phyloP scores from a whole-genome alignment of 108 stramenopile species.

The Fragilaria crotonensis region DNA sequence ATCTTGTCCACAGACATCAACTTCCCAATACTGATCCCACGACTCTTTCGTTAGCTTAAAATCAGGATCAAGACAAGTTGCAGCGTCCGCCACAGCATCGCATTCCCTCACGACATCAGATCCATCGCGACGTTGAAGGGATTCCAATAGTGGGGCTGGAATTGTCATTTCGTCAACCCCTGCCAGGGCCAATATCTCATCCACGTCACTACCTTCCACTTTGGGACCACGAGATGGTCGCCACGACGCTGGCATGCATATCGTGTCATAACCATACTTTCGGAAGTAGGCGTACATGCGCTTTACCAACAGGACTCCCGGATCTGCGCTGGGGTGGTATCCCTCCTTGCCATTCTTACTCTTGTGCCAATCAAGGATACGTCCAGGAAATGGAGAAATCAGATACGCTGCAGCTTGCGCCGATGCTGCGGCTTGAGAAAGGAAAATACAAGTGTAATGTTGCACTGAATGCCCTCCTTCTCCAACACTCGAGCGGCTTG shows the following conservation, averaged over 20 bases:
- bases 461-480: constrained; percentile 91
- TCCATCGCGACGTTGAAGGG: constrained; percentile 26
- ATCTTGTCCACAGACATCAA: constrained; percentile 88
- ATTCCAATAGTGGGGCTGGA: constrained; percentile 62
- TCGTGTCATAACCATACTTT: constrained; percentile 71
- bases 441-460: constrained; percentile 93
- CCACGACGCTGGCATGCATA: constrained; percentile 98
- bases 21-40: constrained; percentile 67
- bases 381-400: constrained; percentile 96
- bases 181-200: constrained; percentile 79
- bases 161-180: constrained; percentile 87
- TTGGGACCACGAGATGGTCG: constrained; percentile 68
- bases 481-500: constrained; percentile 88
- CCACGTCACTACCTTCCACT: constrained; percentile 56
- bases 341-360: constrained; percentile 45
- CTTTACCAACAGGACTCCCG: constrained; percentile 81
- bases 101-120: constrained; percentile 23
- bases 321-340: constrained; percentile 77
- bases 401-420: constrained; percentile 92
- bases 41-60: constrained; percentile 29
- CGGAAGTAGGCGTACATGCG: constrained; percentile 87
- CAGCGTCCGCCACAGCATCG: constrained; percentile 32
- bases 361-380: constrained; percentile 96
- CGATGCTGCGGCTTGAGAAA: constrained; percentile 91
- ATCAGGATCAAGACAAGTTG: constrained; percentile 53